Base-by-base conservation (phyloP, 257 asterid species). In the Nicotiana knightiana region DNA sequence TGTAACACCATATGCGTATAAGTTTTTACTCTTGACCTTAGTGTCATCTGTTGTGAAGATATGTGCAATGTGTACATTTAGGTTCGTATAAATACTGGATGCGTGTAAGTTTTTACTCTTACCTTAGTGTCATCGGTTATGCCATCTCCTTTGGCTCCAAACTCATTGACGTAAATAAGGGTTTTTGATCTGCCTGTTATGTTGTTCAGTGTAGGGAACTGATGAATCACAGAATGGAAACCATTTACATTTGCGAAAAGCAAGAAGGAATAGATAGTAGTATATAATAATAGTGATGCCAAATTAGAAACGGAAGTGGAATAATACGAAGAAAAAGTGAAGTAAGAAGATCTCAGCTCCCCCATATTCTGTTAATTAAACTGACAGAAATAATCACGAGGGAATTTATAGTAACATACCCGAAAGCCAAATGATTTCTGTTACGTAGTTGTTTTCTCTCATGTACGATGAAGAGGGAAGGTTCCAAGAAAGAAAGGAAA, bases 141-240 rank as follows among this genome's bases (percentile, higher is more conserved):
- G 6, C 94, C 93, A 85, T 92, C 94, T 16, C 94, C 94, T 89
- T 81, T 85, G 77, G 94, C 97, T 65, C 97, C 97, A 82, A 84
- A 92, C 61, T 92, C 91, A 32, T 87, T 79, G 64, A 92, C 84
- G 70, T 85, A 84, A 57, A 92, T 85, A 84, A 86, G 80, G n/a
- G 84, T 24, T 63, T 46, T 84, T 79, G 93, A 83, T 33, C n/a
- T 65, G 76, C 24, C 46, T 28, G 87, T 84, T 67, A 43, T 59
- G 82, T 88, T 68, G 76, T 91, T 89, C 5, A 81, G 73, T 81
- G 84, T 75, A 37, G 89, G 89, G 43, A 89, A 85, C 83, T 77
- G 87, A 83, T 77, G 88, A 83, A 91, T 73, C 9, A 84, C 21
- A 9, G 85, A 87, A 48, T 82, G 79, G 65, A 83, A 88, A 37